A percentile compares a stretch with the other conserved stretches of the same genome.
Conservation (phyloP, 495 filamentous ascomycete genomes). For the Annulohypoxylon maeteangense region DNA sequence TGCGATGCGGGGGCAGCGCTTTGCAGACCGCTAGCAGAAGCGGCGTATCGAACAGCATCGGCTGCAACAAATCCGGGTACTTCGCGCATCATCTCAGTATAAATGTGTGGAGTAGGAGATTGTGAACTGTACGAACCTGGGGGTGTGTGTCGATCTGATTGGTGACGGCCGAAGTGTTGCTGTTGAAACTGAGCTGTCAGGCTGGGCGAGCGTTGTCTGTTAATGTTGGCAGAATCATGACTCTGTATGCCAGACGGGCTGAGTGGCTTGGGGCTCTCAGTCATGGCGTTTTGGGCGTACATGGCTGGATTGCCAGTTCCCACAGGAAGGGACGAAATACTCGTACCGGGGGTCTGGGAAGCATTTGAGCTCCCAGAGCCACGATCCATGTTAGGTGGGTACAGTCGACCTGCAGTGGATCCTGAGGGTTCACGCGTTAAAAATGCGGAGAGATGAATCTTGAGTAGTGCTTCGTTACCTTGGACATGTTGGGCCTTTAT, state of each 20-base stretch:
- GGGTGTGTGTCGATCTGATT: constrained; percentile 54
- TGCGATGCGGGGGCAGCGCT: constrained; percentile 34
- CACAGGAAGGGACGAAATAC: constrained; percentile 59
- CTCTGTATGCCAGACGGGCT: constrained; percentile 76
- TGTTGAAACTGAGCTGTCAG: constrained; percentile 73
- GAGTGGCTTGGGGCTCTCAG: constrained; percentile 86
- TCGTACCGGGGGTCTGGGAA: constrained; percentile 63
- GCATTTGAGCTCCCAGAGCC: constrained; percentile 65
- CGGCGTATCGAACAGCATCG: constrained; percentile 57
- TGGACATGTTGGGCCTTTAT: constrained; percentile 76
- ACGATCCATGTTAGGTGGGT: constrained; percentile 67
- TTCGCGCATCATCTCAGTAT: constrained; percentile 45
- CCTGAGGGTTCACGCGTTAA: constrained; percentile 42
- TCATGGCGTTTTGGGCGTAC: constrained; percentile 77
- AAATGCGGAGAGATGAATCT: constrained; percentile 14
- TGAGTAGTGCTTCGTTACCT: constrained; percentile 58
- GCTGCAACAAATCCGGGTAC: constrained; percentile 58
- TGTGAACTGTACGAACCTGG: constrained; percentile 51
- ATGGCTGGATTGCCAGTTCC: constrained; percentile 66
- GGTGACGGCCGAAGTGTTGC: constrained; percentile 68
- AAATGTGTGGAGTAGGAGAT: constrained; percentile 20
- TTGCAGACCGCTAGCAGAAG: constrained; percentile 53
- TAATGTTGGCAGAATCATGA: constrained; percentile 61
- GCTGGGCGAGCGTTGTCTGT: constrained; percentile 75
- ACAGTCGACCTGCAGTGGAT: constrained; percentile 72